Evolutionary conservation across 2,329 filamentous ascomycete genomes (phyloP), one percentile per base, ranked within the genome.

Genomic region (Gnomoniopsis smithogilvyi): DNA sequence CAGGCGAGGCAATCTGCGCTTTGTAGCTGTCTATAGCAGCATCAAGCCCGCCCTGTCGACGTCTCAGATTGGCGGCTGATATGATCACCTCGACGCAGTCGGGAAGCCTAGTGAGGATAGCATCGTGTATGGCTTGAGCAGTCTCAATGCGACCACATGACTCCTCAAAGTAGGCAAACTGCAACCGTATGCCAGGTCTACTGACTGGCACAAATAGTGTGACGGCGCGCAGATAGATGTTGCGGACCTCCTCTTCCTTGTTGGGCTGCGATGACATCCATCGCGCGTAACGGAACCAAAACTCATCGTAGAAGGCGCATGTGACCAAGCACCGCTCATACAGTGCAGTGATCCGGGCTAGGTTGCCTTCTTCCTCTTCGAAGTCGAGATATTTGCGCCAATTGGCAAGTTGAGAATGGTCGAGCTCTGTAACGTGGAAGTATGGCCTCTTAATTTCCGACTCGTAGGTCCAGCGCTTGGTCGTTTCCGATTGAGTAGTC

Each of bases 361-460:
- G 91, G 64, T 93, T 86, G 54, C 90, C 92, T 72, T 96, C 89
- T 0, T 82, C 76, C 75, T 99, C 95, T 71, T 99, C 95, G 67
- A 96, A 98, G 70, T 98, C 94, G 48, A 99, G 84, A 68, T 98
- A 99, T 69, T 96, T 96, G 67, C 90, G 86, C 95, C 95, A 99
- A 73, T 96, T 97, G 41, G 78, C 80, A 19, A 99, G 77, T 70
- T 99, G 92, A 10, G 84, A 77, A 62, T 95, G 87, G 66, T 97
- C 93, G 10, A 99, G 82, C 69, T 96, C 91, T 1, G 92, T 96
- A 33, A 97, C 92, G 70, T 97, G 94, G 77, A 97, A 99, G 72
- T 98, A 99, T 0, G 92, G 92, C 1, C 95, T 87, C 78, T 97
- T 98, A 69, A 98, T 90, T 72, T 96, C 92, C 0, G 91, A 89